Evolutionary conservation across 2,329 filamentous ascomycete genomes (phyloP).

Genomic region (Cladophialophora exuberans): DNA sequence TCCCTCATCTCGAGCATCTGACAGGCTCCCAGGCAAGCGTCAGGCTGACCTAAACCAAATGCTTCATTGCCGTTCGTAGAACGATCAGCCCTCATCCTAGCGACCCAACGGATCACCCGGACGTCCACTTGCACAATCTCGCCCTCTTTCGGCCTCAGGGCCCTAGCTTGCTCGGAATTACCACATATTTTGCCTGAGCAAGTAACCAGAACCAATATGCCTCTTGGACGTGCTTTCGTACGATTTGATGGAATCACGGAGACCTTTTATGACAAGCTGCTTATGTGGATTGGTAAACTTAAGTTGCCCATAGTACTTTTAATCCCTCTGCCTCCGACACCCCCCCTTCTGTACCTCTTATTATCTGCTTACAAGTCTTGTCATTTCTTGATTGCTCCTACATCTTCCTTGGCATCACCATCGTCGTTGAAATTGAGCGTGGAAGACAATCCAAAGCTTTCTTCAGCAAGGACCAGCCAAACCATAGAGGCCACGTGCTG

Average conservation of each 20-base stretch:
- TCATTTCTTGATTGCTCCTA: not conserved
- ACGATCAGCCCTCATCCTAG: not conserved
- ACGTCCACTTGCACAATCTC: not conserved
- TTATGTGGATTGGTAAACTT: slow-evolving; percentile 17
- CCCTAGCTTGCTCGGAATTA: not conserved
- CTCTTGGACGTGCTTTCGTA: not conserved
- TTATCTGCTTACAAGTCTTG: slow-evolving; percentile 6
- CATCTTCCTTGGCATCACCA: slow-evolving; percentile 1
- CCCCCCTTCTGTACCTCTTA: slow-evolving; percentile 4
- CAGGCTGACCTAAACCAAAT: slow-evolving; percentile 17
- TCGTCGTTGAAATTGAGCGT: too few relatives aligned
- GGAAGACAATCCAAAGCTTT: too few relatives aligned
- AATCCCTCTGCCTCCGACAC: not conserved
- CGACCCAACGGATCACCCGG: not conserved
- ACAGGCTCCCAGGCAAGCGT: slow-evolving; percentile 5
- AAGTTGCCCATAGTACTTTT: not conserved
- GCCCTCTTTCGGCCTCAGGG: slow-evolving; percentile 1
- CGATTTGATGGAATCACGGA: slow-evolving; percentile 2
- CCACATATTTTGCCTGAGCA: slow-evolving; percentile 6
- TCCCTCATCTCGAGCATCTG: not conserved
- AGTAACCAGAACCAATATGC: slow-evolving; percentile 2
- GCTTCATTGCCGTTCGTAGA: slow-evolving; percentile 5
- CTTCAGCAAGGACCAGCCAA: not conserved
- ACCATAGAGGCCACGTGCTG: not conserved
- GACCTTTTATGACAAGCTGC: slow-evolving; percentile 12